Evolutionary conservation across 1,284 basidiomycete species (phyloP), one percentile per base, ranked within the genome.

Genomic region (Puccinia brachypodii): DNA sequence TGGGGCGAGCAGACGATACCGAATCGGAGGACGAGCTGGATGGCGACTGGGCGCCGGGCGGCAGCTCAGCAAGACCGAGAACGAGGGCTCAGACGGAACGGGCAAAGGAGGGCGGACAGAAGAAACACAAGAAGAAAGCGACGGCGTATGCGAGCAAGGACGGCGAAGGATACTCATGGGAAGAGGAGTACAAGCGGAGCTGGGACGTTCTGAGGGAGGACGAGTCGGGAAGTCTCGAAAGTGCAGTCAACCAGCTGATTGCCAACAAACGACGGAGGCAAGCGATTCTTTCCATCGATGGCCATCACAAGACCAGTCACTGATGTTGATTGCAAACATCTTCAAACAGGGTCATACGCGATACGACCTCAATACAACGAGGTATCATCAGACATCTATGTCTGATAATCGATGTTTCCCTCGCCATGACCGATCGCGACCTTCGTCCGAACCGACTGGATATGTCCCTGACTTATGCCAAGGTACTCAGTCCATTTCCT

Each of bases 171-270:
- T 96, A 96, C 85, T 94, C 95, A 40, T 98, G 96, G 96, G 96
- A 98, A 87, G 96, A 93, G 0, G 92, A 93, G 9, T 98, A 96
- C 86, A 92, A 94, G 73, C 92, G 95, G 64, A 94, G 93, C 71
- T 99, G 96, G 96, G 97, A 99, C 85, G 93, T 92, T 1, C 94
- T 99, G 0, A 93, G 95, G 85, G 97, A 99, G 87, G 96, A 99
- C 86, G 96, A 96, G 85, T 90, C 90, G 0, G 96, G 96, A 0
- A 96, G 94, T 84, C 87, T 99, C 83, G 93, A 96, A 83, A 90
- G 92, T 0, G 93, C 95, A 0, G 95, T 99, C 2, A 92, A 95
- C 84, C 93, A 93, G 83, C 89, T 94, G 84, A 90, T 98, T 87
- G 94, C 95, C 19, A 89, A 94, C 82, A 89, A 96, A 84, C 90